These are phyloP conservation scores for Termitomyces sp. DNA, from an alignment of 1,284 basidiomycete genomes.

Conservation along the genomic window DNA sequence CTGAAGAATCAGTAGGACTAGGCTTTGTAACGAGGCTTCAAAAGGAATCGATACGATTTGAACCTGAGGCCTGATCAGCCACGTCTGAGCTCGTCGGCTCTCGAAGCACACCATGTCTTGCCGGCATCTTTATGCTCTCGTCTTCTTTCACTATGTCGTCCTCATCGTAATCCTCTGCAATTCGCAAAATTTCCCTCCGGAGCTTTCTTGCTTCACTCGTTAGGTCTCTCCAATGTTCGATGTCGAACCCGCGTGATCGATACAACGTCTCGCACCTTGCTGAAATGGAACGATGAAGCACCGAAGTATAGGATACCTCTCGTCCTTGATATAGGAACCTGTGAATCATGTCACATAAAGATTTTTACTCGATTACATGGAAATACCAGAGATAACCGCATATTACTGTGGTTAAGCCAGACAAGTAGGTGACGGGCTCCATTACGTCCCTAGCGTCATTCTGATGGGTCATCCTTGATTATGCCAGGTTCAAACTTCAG, in stretches of 20 bases:
- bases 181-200: constrained; percentile 49
- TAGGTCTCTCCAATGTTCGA: constrained; percentile 57
- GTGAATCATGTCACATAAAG: background rate
- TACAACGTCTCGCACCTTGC: constrained; percentile 55
- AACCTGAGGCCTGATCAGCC: too few species aligned
- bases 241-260: constrained; percentile 54
- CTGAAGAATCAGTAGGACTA: too few species aligned
- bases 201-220: constrained; percentile 47
- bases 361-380: background rate
- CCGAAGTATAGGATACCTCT: constrained; percentile 65
- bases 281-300: constrained; percentile 53
- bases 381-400: constrained; percentile 55
- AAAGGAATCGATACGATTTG: too few species aligned
- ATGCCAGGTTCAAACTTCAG: background rate
- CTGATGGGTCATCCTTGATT: background rate
- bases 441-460: constrained; percentile 51
- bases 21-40: too few species aligned
- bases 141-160: constrained; percentile 27
- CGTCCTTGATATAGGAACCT: constrained; percentile 63
- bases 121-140: constrained; percentile 4
- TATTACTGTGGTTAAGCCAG: constrained; percentile 55
- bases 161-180: constrained; percentile 61
- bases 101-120: too few species aligned
- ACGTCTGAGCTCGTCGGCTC: too few species aligned
- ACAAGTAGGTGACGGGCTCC: constrained; percentile 66